Conservation (phyloP, 768 basidiomycete genomes). For the Macrolepiota dolichaula region DNA sequence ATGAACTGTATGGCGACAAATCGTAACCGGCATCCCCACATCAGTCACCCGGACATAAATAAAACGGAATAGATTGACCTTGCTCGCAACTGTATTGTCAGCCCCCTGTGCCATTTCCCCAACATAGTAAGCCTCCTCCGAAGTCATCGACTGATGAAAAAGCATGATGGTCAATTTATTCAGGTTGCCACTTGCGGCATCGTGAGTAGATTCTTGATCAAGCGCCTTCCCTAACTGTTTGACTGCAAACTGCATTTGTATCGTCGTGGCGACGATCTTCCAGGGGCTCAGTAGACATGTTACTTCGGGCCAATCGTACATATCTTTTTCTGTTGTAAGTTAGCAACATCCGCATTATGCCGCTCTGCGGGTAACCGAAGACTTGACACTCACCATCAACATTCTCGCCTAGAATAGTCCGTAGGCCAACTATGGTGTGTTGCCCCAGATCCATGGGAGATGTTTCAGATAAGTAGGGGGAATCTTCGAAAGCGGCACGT, state of each 20-base stretch:
- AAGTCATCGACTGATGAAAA: constrained; percentile 70
- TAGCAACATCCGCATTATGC: background rate
- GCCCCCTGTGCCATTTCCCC: constrained; percentile 79
- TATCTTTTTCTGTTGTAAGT: constrained; percentile 37
- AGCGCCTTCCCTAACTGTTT: constrained; percentile 72
- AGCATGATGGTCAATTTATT: constrained; percentile 65
- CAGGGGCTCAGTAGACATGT: constrained; percentile 75
- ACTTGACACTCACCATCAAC: constrained; percentile 43
- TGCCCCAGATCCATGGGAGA: constrained; percentile 51
- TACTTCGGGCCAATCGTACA: constrained; percentile 58
- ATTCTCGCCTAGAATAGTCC: constrained; percentile 65
- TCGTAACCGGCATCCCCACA: constrained; percentile 1
- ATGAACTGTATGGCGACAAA: constrained; percentile 50
- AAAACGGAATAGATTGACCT: constrained; percentile 38
- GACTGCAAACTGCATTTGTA: constrained; percentile 73
- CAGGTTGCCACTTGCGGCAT: constrained; percentile 57
- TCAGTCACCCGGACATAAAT: background rate
- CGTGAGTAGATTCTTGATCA: constrained; percentile 49
- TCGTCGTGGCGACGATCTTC: constrained; percentile 79
- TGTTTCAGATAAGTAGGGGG: constrained; percentile 46
- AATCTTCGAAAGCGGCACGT: constrained; percentile 63
- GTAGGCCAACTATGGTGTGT: constrained; percentile 62
- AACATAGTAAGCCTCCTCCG: constrained; percentile 79
- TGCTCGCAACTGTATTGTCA: constrained; percentile 60
- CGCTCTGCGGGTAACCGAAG: background rate